Evolutionary conservation across 2,329 filamentous ascomycete species (phyloP), one percentile per base, ranked within the genome.

Genomic region (Cordyceps tenuipes): DNA sequence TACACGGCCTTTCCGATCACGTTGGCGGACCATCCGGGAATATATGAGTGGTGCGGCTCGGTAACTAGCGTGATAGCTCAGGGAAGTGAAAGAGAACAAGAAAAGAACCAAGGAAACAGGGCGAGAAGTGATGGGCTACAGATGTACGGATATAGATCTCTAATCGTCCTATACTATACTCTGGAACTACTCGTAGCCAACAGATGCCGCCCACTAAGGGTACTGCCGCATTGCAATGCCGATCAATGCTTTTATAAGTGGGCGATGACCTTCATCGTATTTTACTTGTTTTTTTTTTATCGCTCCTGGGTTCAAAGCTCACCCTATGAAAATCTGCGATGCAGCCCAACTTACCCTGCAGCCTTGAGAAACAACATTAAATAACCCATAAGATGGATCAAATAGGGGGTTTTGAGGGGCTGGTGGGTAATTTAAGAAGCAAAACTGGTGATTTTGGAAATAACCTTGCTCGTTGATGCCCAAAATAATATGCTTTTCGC

Each of bases 1-100:
- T 36, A 36, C 48, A 59, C n/a, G 47, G 49, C 51, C 55, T 53
- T 46, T 59, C 57, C 57, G 57, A 59, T 59, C 57, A 59, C 57
- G 57, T 39, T 59, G 34, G 26, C 54, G 54, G 53, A 49, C 54
- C 54, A 49, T 47, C 46, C 54, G 54, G 44, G 49, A 47, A 48
- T 36, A 10, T 12, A 31, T 36, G 9, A 36, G 34, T 36, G 34
- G 34, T 36, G 7, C 34, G 34, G 34, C 12, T n/a, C n/a, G n/a
- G n/a, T n/a, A 17, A 43, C 41, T 43, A 43, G 41, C 17, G 41
- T 13, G 7, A 13, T 10, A 13, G 34, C 34, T 6, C 34, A 12
- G 3, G 3, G 23, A 23, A 23, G 23, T 23, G 23, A 4, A 23
- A 34, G 8, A 34, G 7, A 34, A 9, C 2, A 34, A 8, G 9